Evolutionary conservation across 2,329 filamentous ascomycete genomes (phyloP).

Genomic region (Aspergillus novoparasiticus): DNA sequence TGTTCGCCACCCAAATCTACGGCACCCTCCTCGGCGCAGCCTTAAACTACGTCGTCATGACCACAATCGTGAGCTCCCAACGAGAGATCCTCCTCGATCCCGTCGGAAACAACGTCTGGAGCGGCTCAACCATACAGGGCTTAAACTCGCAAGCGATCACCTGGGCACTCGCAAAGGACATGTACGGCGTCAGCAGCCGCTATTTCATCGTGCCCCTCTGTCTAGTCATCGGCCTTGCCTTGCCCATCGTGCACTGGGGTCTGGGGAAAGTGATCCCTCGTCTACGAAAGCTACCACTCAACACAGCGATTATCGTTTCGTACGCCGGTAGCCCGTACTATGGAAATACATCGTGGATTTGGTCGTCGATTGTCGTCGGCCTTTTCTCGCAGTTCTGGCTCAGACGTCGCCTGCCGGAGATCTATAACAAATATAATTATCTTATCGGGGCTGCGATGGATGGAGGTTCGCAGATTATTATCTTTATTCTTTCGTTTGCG

Average conservation of each 20-base stretch:
- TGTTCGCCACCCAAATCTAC: conserved; percentile 61
- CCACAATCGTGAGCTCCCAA: conserved; percentile 54
- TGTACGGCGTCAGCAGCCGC: conserved; percentile 51
- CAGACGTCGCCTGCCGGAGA: conserved; percentile 36
- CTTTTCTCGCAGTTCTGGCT: conserved; percentile 38
- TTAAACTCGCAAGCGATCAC: conserved; percentile 40
- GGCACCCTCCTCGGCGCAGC: conserved; percentile 58
- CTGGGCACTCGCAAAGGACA: conserved; percentile 55
- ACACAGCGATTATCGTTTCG: background rate
- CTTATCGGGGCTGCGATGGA: conserved; percentile 44
- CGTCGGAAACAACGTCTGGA: conserved; percentile 56
- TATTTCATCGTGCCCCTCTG: conserved; percentile 57
- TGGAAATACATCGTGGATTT: conserved; percentile 11
- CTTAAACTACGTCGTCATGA: conserved; percentile 60
- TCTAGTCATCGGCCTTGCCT: conserved; percentile 50
- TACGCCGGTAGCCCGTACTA: background rate
- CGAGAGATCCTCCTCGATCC: conserved; percentile 50
- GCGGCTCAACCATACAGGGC: conserved; percentile 53
- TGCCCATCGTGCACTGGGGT: conserved; percentile 49
- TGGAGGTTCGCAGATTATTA: conserved; percentile 43
- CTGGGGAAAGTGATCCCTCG: conserved; percentile 14
- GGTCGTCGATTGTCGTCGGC: conserved; percentile 19
- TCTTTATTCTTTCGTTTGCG: conserved; percentile 48
- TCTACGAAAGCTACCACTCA: background rate
- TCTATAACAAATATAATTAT: conserved; percentile 49